Conservation (phyloP, 352 stramenopile genomes). For the Pythium guiyangense region DNA sequence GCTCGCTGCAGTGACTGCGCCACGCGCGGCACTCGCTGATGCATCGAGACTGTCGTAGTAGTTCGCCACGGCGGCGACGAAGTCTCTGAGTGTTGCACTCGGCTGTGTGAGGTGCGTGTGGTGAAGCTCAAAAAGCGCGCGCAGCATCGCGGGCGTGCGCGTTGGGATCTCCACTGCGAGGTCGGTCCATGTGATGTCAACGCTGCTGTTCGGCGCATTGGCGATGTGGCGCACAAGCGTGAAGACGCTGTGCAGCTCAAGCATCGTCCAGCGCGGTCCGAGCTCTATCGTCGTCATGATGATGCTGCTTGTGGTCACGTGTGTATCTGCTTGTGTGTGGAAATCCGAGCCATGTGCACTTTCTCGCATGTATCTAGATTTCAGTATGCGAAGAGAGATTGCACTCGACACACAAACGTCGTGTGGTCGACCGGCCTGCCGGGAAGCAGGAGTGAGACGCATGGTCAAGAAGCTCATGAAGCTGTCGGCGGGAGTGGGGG, state of each 20-base stretch:
- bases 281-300: slow-evolving; percentile 13
- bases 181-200: slow-evolving; percentile 32
- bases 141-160: slow-evolving; percentile 56
- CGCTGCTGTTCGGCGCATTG: not conserved
- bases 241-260: slow-evolving; percentile 70
- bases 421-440: no score
- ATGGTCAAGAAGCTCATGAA: slow-evolving; percentile 50
- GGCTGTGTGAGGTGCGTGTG: slow-evolving; percentile 61
- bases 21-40: no score
- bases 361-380: no score
- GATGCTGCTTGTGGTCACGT: no score
- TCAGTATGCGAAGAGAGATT: no score
- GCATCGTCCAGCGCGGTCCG: slow-evolving; percentile 48
- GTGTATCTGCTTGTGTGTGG: no score
- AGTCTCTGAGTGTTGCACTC: slow-evolving; percentile 62
- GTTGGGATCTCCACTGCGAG: slow-evolving; percentile 42
- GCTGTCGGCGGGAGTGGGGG: slow-evolving; percentile 18
- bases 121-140: slow-evolving; percentile 61
- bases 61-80: slow-evolving; percentile 66
- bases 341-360: no score
- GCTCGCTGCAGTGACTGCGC: not conserved
- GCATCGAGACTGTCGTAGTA: slow-evolving; percentile 50
- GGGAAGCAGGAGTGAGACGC: not conserved
- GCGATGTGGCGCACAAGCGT: slow-evolving; percentile 29
- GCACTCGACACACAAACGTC: not conserved